Evolutionary conservation across 2,329 filamentous ascomycete species (phyloP).

Genomic region (Neoarthrinium moseri): DNA sequence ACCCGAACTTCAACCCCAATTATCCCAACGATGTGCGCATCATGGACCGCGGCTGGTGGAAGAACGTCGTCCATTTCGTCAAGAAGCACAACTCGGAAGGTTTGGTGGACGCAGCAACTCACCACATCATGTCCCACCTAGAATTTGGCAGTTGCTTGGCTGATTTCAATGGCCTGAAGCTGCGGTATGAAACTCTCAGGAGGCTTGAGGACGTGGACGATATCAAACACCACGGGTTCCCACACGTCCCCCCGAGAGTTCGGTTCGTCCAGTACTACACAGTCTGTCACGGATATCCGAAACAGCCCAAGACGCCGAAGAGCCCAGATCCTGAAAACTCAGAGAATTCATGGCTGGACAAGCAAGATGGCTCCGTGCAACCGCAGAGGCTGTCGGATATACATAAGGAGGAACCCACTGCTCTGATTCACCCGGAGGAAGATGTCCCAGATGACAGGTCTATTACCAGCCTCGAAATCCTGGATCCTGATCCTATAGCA

Average conservation of each 20-base stretch:
- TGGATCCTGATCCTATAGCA: conserved; percentile 22
- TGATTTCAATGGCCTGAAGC: conserved; percentile 69
- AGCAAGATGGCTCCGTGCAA: no score
- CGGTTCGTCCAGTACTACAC: conserved; percentile 92
- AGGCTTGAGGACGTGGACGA: conserved; percentile 71
- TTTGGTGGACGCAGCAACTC: conserved; percentile 66
- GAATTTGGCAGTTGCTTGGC: conserved; percentile 82
- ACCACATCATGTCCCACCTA: conserved; percentile 75
- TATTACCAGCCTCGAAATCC: conserved; percentile 18
- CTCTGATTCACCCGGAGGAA: no score
- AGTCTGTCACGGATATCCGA: conserved; percentile 72
- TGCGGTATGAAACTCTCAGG: conserved; percentile 68
- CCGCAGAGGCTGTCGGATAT: conserved; percentile 10
- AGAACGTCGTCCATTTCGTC: conserved; percentile 71
- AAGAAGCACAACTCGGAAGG: conserved; percentile 75
- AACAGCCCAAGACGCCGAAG: conserved; percentile 36
- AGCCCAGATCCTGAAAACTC: neutral
- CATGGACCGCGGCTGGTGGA: conserved; percentile 67
- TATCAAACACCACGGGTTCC: conserved; percentile 29
- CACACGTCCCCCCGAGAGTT: conserved; percentile 50
- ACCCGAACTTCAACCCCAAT: conserved; percentile 72
- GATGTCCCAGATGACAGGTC: conserved; percentile 19
- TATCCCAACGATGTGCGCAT: conserved; percentile 74
- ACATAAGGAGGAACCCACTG: conserved; percentile 11
- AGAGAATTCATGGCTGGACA: no score